Base-by-base conservation (phyloP, 768 basidiomycete species). In the Termitomyces sp. region DNA sequence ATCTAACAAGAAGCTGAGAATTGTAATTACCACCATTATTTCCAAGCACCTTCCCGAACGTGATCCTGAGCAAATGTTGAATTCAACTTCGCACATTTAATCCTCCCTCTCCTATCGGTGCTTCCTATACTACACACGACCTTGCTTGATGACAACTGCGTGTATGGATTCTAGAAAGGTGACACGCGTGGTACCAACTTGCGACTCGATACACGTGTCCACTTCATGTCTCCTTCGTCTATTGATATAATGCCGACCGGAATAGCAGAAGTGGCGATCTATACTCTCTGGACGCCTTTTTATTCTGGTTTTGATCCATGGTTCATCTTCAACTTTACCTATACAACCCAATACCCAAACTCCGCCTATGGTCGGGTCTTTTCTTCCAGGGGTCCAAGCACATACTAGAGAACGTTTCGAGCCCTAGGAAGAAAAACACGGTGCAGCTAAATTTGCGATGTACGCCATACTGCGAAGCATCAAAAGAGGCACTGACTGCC, bases 261-360 rank as follows among this genome's bases (percentile, higher is more conserved):
- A 33, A 50, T 44, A 26, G 57, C 34, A 57, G 46, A 48, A 46
- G 42, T 59, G 37, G 58, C 51, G 50, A 36, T 53, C 51, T 62
- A 59, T 64, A 55, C 64, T 53, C 55, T 57, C 59, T 52, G 56
- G 50, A 42, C 51, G 41, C 51, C 59, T 60, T 53, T 57, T 28
- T 49, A 36, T 41, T 51, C 15, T 34, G 50, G 10, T 54, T 55
- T 56, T 46, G 47, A 60, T 58, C 57, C 61, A 76, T 77, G 75
- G 72, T 73, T 50, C 68, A 75, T 53, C 62, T 73, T 51, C 68
- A 75, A 53, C 61, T 78, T 58, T 70, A 73, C 61, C 57, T 75
- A 54, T 67, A 72, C 58, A 73, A 73, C 57, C 72, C 75, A 22
- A 61, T 70, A 33, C 72, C 69, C 59, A 76, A 75, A 63, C 62